Conservation (phyloP, 2,329 filamentous ascomycete genomes). For the Macroventuria anomochaeta region DNA sequence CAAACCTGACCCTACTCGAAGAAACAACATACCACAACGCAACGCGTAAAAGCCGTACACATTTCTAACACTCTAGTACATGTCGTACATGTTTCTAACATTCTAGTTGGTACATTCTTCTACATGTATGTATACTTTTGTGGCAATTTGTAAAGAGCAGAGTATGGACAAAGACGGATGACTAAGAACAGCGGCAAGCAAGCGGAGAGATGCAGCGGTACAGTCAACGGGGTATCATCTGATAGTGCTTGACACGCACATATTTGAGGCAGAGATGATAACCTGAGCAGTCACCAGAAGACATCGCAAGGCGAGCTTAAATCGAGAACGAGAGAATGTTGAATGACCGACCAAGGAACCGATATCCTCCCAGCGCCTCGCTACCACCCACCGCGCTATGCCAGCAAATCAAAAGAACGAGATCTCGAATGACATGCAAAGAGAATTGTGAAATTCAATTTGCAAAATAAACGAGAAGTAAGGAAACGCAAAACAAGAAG, state of each 20-base stretch:
- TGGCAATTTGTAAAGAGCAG: constrained; percentile 10
- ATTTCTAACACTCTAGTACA: neutral
- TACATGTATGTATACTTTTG: constrained; percentile 13
- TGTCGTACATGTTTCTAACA: neutral
- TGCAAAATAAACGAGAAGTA: constrained; percentile 5
- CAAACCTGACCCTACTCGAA: neutral
- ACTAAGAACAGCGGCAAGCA: constrained; percentile 3
- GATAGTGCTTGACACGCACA: neutral
- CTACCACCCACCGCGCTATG: constrained; percentile 22
- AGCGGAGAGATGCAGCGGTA: constrained; percentile 7
- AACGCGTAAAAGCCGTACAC: neutral
- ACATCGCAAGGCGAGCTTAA: constrained; percentile 14
- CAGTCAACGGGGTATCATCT: neutral
- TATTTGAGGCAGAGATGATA: neutral
- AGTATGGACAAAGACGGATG: constrained; percentile 3
- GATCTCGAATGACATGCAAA: constrained; percentile 11
- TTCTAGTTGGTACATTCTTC: constrained; percentile 12
- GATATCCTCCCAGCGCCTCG: constrained; percentile 21
- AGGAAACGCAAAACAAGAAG: constrained; percentile 9
- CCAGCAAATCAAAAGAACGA: constrained; percentile 19
- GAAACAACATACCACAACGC: neutral
- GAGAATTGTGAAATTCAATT: constrained; percentile 7
- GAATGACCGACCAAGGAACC: constrained; percentile 19
- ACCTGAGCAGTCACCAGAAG: constrained; percentile 6
- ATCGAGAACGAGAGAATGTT: constrained; percentile 13